A percentile compares a stretch with the other conserved stretches of the same genome.
These are phyloP conservation scores for Hyphochytrium catenoides DNA, from an alignment of 352 stramenopile species.

Conservation along the genomic window DNA sequence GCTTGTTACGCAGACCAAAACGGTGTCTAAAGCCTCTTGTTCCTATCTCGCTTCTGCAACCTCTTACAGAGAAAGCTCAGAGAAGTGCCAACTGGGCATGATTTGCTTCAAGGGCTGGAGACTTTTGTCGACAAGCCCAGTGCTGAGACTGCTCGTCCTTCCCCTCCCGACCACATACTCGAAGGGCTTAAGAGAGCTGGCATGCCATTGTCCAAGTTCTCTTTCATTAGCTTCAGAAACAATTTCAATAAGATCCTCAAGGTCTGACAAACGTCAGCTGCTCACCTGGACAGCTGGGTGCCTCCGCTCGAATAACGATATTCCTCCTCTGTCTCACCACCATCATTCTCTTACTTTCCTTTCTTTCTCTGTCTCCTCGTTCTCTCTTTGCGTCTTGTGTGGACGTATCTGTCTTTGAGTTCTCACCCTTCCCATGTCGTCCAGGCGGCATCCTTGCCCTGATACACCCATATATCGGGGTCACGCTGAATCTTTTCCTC, in stretches of 20 bases:
- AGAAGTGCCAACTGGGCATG: constrained; percentile 20
- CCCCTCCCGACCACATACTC: constrained; percentile 23
- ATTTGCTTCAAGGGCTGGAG: constrained; percentile 32
- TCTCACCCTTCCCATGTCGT: constrained; percentile 27
- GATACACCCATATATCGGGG: too few relatives aligned
- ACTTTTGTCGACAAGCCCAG: constrained; percentile 20
- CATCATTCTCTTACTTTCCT: too few relatives aligned
- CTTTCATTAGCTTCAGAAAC: constrained; percentile 44
- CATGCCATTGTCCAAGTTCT: constrained; percentile 5
- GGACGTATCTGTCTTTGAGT: constrained; percentile 6
- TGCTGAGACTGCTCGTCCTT: constrained; percentile 16
- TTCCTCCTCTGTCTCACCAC: too few relatives aligned
- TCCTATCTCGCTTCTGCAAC: too few relatives aligned
- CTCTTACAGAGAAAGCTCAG: too few relatives aligned
- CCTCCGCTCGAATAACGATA: too few relatives aligned
- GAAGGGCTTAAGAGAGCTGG: constrained; percentile 2
- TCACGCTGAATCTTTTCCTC: too few relatives aligned
- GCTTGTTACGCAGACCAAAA: too few relatives aligned
- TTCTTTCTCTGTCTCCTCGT: neutral
- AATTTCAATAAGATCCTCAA: constrained; percentile 59
- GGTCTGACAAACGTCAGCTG: too few relatives aligned
- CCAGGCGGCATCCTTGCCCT: too few relatives aligned
- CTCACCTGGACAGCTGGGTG: too few relatives aligned
- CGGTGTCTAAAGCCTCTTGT: too few relatives aligned
- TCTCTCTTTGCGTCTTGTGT: neutral